Base-by-base conservation (phyloP, 75 land plant species). In the Selaginella moellendorffii region DNA sequence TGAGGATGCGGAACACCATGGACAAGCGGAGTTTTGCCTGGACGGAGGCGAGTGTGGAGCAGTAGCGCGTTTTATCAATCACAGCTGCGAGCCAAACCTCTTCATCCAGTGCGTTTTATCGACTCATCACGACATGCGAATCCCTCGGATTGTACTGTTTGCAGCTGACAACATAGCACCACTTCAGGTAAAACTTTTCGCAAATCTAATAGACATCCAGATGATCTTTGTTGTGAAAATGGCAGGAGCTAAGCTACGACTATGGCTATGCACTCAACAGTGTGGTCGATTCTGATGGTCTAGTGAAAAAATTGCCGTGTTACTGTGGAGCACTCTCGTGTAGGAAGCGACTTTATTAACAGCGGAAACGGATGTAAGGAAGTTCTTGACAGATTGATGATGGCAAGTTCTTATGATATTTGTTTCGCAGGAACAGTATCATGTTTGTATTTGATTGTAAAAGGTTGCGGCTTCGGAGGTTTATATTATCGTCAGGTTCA, bases 21-120 rank as follows among this genome's bases (percentile, higher is more conserved):
- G 46, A 25, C 59, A 56, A 21, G 59, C 59, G 24, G 59, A 56
- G 24, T 56, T 56, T 24, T 56, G 25, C 23, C 59, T 56, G 19
- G 90, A 92, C 71, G 97, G 95, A 25, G 74, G 85, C 17, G 52
- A 67, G 14, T 62, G 53, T 70, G 97, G 97, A 0, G 83, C 78
- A 64, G 68, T 92, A 28, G 79, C 97, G 2, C 74, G 97, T 26
- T 92, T 92, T 63, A 88, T 92, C 26, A 92, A 92, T 56, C 97
- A 92, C 63, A 88, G 97, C 64, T 92, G 97, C 69, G 75, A 77
- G 24, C 96, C 96, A 27, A 92, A 92, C 67, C 75, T 92, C 1
- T 92, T 92, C 66, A 86, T 92, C 2, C 97, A 92, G 53, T 88
- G 96, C 71, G 80, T 92, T 36, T 65, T 92, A 31, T 79, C 80